Evolutionary conservation across 805 yeast genomes (phyloP), one percentile per base, ranked within the genome.

Genomic region (Nakazawaea holstii): DNA sequence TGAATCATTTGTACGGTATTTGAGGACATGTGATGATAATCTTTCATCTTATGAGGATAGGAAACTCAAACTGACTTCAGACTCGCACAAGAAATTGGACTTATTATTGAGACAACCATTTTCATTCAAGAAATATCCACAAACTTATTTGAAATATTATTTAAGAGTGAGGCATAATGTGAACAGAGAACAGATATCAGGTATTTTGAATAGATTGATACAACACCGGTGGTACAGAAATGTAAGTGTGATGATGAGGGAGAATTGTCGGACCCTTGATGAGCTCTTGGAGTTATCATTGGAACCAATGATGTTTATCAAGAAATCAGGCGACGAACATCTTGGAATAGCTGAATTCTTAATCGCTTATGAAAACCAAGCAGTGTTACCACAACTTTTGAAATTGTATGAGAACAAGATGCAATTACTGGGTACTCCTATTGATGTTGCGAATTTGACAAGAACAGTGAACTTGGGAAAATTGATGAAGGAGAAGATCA

Each of bases 211-310:
- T 8, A 11, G 5, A 5, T 35, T 46, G 14, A 7, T 46, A 2
- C 15, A 39, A 17, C 44, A 39, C 13, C 27, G 41, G 13, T 40
- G 44, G 49, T 46, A 46, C 32, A 35, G 9, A 15, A 46, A 46
- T 36, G 44, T 38, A 8, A 9, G 36, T 20, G 8, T 40, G 8
- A n/a, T 46, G 6, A 10, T 46, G 10, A 13, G 28, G 6, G 49
- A 46, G 24, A 46, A 39, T 30, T 35, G 37, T 3, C 17, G 17
- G 9, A 8, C 37, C 2, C 7, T 40, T 4, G 41, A 39, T 20
- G 32, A 40, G 6, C 9, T 46, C 5, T 28, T 46, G 26, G 37
- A 35, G 31, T 8, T 17, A 6, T 24, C 35, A 4, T 11, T 24
- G 9, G n/a, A 14, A 20, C 27, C 35, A 17, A 8, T 40, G 9